Evolutionary conservation across 2,329 filamentous ascomycete species (phyloP).

Genomic region (Pyrenophora tritici-repentis): DNA sequence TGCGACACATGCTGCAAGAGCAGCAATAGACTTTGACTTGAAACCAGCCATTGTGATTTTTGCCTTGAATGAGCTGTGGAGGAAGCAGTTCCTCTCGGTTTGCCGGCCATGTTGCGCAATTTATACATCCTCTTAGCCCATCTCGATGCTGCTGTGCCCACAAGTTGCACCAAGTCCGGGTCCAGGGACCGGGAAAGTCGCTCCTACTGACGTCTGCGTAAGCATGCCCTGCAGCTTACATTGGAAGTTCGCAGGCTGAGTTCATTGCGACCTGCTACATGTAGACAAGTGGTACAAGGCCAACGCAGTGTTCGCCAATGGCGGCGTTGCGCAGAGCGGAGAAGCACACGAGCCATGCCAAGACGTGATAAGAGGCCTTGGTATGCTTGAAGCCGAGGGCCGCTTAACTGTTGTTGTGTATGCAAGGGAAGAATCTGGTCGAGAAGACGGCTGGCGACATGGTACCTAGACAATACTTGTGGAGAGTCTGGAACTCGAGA

Average conservation of each 20-base stretch:
- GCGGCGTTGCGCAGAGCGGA: constrained; percentile 11
- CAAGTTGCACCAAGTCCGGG: constrained; percentile 1
- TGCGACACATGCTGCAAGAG: constrained; percentile 26
- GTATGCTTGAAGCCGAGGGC: constrained; percentile 27
- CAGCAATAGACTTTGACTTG: constrained; percentile 33
- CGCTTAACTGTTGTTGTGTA: constrained; percentile 15
- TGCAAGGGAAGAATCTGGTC: constrained; percentile 7
- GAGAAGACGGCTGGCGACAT: constrained; percentile 8
- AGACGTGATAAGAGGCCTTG: constrained; percentile 36
- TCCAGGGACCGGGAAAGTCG: constrained; percentile 16
- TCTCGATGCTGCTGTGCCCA: background rate
- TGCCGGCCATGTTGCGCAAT: constrained; percentile 9
- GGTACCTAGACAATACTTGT: background rate
- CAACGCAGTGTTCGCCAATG: constrained; percentile 19
- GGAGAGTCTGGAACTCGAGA: background rate
- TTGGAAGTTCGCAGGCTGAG: constrained; percentile 10
- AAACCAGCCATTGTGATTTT: constrained; percentile 19
- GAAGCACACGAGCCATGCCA: constrained; percentile 24
- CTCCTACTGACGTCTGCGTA: constrained; percentile 15
- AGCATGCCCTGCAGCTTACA: constrained; percentile 17
- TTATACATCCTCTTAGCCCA: constrained; percentile 9
- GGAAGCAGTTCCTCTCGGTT: constrained; percentile 1
- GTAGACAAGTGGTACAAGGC: constrained; percentile 18
- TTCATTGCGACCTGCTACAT: constrained; percentile 26
- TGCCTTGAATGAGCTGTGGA: background rate